Base-by-base conservation (phyloP, 306 rosid species). In the Castanopsis chinensis region DNA sequence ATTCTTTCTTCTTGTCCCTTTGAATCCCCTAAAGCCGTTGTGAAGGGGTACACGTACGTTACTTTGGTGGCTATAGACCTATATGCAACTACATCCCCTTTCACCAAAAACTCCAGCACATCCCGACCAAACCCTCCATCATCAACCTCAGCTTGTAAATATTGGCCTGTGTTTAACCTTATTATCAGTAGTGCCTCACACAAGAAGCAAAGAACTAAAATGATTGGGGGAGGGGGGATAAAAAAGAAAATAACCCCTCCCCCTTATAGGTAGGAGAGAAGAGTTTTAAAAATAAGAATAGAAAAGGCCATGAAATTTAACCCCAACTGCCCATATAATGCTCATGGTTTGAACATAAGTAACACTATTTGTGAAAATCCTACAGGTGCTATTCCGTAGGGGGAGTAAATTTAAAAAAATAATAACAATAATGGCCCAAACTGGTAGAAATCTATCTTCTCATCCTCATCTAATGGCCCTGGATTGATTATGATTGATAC, bases 21-120 rank as follows among this genome's bases (percentile, higher is more conserved):
- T 55, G 99, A 95, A 84, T 95, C 93, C 65, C 98, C 98, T 0
- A 95, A 86, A 54, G 98, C 93, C 17, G 98, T 91, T 18, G 99
- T 93, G 88, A 95, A 95, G 32, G 99, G 98, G 78, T 95, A 95
- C 79, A 93, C 74, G 11, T 89, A 95, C 8, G 96, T 89, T 73
- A 95, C 98, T 81, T 93, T 95, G 33, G 85, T 83, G 65, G 98
- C 97, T 92, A 93, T 81, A 76, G 87, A 85, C 82, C 98, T 90
- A 58, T 88, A 93, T 68, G 91, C 77, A 79, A 86, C 98, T 70
- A 89, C 88, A 72, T 95, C 96, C 74, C 90, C 91, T 89, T 80
- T 91, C 91, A 95, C 97, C 90, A 95, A 80, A 79, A 95, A 91
- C 88, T 95, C 99, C 21, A 95, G 71, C 69, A 95, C 87, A 32